Base-by-base conservation (phyloP, 1,284 basidiomycete species). In the Termitomyces sp. region DNA sequence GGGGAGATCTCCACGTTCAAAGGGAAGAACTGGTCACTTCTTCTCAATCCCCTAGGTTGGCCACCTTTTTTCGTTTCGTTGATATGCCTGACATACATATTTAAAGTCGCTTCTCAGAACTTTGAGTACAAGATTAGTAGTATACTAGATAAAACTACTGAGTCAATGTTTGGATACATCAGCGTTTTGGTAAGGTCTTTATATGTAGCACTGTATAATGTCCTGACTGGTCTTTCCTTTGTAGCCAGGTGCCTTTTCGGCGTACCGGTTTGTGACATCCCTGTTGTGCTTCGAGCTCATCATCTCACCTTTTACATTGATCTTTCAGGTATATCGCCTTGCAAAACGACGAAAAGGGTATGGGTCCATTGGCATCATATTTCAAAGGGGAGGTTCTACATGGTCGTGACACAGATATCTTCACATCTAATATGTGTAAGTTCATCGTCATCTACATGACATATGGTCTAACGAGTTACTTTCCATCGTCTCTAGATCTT, bases 311-410 rank as follows among this genome's bases (percentile, higher is more conserved):
- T 30, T 16, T 28, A 18, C 42, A 7, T 24, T 16, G 44, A 16
- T 35, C 19, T 50, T 57, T 34, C 45, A 76, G 89, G 46, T 95
- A 92, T 65, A 92, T 93, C 57, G 93, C 93, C 0, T 68, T 97
- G 45, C 87, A 93, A 68, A 98, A 99, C 63, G 83, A 96, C 67
- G 82, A 86, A 53, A 76, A 81, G 35, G 95, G 94, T 0, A 74
- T 80, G 18, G 97, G 96, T 0, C 97, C 97, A 0, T 73, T 99
- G 0, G 89, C 91, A 0, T 93, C 90, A 0, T 99, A 99, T 70
- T 99, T 99, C 77, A 94, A 97, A 67, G 96, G 97, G 26, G 97
- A 99, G 68, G 83, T 91, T 31, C 71, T 97, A 44, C 86, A 93
- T 60, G 93, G 93, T 7, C 82, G 86, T 19, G 92, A 97, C 62